Conservation (phyloP, 2,329 filamentous ascomycete species). For the Fusarium sp. region DNA sequence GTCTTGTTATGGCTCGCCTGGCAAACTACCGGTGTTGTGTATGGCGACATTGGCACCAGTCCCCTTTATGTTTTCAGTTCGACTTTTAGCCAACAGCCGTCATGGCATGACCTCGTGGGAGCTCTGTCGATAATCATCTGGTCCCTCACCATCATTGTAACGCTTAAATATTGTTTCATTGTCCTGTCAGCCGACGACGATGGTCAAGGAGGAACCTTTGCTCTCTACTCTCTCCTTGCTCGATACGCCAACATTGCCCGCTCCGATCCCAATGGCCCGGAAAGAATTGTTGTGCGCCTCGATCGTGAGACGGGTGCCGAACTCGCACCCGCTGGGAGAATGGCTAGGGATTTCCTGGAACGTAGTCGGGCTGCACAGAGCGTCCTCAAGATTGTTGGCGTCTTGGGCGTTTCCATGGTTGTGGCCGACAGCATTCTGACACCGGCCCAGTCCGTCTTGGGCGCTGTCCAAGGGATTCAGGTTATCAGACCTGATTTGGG, state of each 20-base stretch:
- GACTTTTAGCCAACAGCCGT: constrained; percentile 67
- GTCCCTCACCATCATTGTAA: constrained; percentile 75
- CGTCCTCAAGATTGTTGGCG: constrained; percentile 68
- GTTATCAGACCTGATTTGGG: constrained; percentile 67
- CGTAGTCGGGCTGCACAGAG: constrained; percentile 60
- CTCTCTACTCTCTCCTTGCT: constrained; percentile 71
- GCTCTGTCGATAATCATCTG: constrained; percentile 75
- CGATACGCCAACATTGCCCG: constrained; percentile 68
- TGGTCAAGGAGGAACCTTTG: constrained; percentile 76
- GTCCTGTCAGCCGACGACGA: constrained; percentile 74
- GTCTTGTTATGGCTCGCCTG: constrained; percentile 62
- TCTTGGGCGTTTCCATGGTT: constrained; percentile 74
- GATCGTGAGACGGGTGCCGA: constrained; percentile 67
- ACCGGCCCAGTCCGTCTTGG: constrained; percentile 75
- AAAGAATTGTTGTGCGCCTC: constrained; percentile 65
- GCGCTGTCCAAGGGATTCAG: constrained; percentile 71
- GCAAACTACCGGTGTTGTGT: constrained; percentile 73
- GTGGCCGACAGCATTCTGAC: constrained; percentile 73
- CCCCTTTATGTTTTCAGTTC: constrained; percentile 77
- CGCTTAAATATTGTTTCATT: constrained; percentile 73
- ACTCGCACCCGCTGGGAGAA: constrained; percentile 59
- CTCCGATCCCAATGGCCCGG: constrained; percentile 61
- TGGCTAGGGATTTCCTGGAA: constrained; percentile 67
- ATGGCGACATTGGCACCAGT: constrained; percentile 73
- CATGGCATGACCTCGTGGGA: constrained; percentile 67